Evolutionary conservation across 1,139 yeast species (phyloP).

Genomic region (Tardiomyces blankii): DNA sequence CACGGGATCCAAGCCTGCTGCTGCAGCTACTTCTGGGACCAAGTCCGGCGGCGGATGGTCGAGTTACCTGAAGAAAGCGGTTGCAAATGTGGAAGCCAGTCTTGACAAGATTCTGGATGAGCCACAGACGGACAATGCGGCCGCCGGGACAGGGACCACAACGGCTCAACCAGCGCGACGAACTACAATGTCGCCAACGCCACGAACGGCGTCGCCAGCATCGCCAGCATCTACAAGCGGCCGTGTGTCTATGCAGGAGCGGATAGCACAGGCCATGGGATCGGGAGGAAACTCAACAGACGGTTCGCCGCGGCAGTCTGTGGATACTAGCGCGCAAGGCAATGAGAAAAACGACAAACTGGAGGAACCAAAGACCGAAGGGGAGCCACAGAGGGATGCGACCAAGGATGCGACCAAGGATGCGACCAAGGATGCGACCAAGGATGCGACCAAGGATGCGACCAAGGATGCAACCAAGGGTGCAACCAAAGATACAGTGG

Average conservation of each 20-base stretch:
- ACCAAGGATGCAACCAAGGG: not conserved
- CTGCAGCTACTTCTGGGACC: not conserved
- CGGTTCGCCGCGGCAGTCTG: not conserved
- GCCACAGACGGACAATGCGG: constrained; percentile 7
- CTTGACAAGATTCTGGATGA: constrained; percentile 27
- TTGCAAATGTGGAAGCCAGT: constrained; percentile 29
- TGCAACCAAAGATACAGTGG: not conserved
- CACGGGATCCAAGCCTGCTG: not conserved
- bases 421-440: too few relatives aligned
- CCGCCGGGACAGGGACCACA: too few relatives aligned
- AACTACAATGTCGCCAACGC: not conserved
- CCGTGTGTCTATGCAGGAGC: constrained; percentile 61
- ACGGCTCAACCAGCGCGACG: not conserved
- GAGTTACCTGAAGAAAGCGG: constrained; percentile 25
- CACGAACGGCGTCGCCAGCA: constrained; percentile 1
- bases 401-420: too few relatives aligned
- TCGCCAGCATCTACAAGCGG: constrained; percentile 24
- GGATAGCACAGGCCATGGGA: constrained; percentile 29
- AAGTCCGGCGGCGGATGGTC: constrained; percentile 19
- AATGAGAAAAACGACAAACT: not conserved
- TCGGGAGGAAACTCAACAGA: not conserved
- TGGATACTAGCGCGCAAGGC: not conserved
- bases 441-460: too few relatives aligned
- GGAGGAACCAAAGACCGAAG: too few relatives aligned
- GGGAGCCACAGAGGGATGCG: too few relatives aligned